A percentile compares a stretch with the other conserved stretches of the same genome.
These are phyloP conservation scores for Fusarium abutilonis DNA, from an alignment of 2,329 filamentous ascomycete species.

Conservation along the genomic window DNA sequence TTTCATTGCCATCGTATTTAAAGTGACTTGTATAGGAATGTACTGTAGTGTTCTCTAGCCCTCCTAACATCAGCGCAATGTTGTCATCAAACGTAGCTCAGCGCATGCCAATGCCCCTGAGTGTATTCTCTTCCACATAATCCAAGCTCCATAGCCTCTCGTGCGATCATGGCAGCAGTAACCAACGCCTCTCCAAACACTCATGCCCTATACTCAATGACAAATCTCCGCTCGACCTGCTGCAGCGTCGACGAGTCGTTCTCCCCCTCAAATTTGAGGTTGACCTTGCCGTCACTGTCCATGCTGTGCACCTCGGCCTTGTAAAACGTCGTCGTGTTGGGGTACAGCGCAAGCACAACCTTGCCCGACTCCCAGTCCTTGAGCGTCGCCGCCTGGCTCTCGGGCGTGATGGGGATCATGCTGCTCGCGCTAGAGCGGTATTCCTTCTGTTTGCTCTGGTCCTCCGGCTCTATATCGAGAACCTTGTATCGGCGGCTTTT, in stretches of 20 bases:
- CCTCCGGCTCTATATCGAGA: constrained; percentile 81
- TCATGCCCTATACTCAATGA: constrained; percentile 72
- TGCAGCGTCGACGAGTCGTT: constrained; percentile 78
- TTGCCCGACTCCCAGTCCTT: constrained; percentile 73
- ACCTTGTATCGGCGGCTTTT: constrained; percentile 83
- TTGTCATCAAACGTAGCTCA: constrained; percentile 14
- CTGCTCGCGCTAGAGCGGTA: constrained; percentile 78
- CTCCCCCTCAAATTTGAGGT: constrained; percentile 81
- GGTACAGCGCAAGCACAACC: constrained; percentile 80
- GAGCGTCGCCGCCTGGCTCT: constrained; percentile 59
- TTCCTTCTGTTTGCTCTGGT: constrained; percentile 70
- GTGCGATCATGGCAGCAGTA: background rate
- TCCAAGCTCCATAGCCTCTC: constrained; percentile 1
- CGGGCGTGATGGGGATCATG: constrained; percentile 78
- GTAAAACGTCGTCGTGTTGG: constrained; percentile 87
- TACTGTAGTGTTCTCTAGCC: background rate
- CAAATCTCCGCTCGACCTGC: constrained; percentile 78
- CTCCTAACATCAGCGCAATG: constrained; percentile 1
- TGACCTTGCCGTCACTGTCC: constrained; percentile 65
- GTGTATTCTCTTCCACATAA: constrained; percentile 3
- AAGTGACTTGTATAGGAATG: background rate
- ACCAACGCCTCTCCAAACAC: background rate
- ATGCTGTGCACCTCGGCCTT: constrained; percentile 82
- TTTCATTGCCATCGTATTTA: background rate
- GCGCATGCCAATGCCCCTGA: constrained; percentile 9